Percentiles rank a stretch among this genome's conserved stretches.
Conservation (phyloP, 2,329 filamentous ascomycete species). For the Corinectria fuckeliana region DNA sequence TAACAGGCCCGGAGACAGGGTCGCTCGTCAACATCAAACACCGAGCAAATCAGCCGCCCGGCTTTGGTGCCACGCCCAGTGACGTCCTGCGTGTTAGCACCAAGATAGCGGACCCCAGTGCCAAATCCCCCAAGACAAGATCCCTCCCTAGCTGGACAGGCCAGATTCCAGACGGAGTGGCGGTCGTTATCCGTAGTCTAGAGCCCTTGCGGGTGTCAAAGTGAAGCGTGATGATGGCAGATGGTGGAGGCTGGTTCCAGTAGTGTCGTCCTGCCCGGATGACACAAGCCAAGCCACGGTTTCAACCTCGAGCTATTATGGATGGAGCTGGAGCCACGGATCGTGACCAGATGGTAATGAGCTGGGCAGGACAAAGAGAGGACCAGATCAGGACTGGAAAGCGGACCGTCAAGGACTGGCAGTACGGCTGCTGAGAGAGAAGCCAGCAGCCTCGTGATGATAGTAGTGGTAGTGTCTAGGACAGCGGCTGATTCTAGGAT, state of each 20-base stretch:
- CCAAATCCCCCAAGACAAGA: constrained; percentile 22
- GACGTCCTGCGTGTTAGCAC: constrained; percentile 17
- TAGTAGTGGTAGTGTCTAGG: not conserved
- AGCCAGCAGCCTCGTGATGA: not conserved
- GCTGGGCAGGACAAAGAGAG: constrained; percentile 7
- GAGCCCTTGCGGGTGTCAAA: constrained; percentile 1
- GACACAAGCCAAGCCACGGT: constrained; percentile 35
- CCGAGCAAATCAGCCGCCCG: constrained; percentile 20
- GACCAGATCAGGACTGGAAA: constrained; percentile 22
- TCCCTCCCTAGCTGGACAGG: constrained; percentile 16
- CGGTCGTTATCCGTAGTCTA: too few relatives aligned
- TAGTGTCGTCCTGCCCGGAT: constrained; percentile 28
- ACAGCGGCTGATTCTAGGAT: not conserved
- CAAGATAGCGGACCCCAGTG: constrained; percentile 23
- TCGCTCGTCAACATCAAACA: constrained; percentile 33
- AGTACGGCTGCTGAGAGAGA: constrained; percentile 3
- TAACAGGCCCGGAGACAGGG: constrained; percentile 5
- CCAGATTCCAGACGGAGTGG: not conserved
- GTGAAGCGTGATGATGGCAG: constrained; percentile 7
- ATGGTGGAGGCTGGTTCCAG: constrained; percentile 14
- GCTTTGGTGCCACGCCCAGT: constrained; percentile 15
- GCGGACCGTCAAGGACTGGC: constrained; percentile 27
- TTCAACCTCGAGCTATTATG: constrained; percentile 36
- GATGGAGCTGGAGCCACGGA: constrained; percentile 20
- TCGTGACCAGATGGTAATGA: constrained; percentile 20